Evolutionary conservation across 1,139 yeast species (phyloP), one percentile per base, ranked within the genome.

Genomic region (Saccharomyces hybrid): DNA sequence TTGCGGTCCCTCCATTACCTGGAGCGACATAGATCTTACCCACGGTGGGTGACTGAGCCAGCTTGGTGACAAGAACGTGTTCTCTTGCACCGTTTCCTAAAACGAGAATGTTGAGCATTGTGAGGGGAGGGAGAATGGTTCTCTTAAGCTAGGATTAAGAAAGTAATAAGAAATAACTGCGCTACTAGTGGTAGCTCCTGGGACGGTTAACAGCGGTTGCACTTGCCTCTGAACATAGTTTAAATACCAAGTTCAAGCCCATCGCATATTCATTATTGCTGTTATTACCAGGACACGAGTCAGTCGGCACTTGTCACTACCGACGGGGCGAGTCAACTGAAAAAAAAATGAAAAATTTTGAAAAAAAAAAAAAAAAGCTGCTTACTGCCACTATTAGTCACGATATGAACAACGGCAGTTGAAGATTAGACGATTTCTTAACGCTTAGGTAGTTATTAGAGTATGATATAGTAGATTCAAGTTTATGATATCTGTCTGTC

Each of bases 51-150:
- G 96, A 88, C 72, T 89, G 95, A 47, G 87, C 76, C 62, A 95
- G 80, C 68, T 86, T 88, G 97, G 97, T 91, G 20, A 89, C 87
- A 61, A 95, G 79, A 54, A 99, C 98, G 71, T 93, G 98, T 73
- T 95, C 99, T 77, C 99, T 90, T 64, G 99, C 99, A 68, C 99
- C 99, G 74, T 88, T 90, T 66, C 99, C 99, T 64, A 95, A 80
- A 60, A 95, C 85, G 60, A 95, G 84, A 62, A 93, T 75, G 70
- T 87, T 89, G 71, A 82, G 44, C 44, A 38, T 38, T 20, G 26
- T 20, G 25, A 20, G 44, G 25, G 25, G 26, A 16, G n/a, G 25
- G 44, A 20, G 25, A 11, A 20, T 38, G 44, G 25, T 38, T 20
- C 26, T 38, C 44, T 38, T 38, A 13, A 38, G 20, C 25, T 38